These are phyloP conservation scores for Powellomyces hirtus DNA, from an alignment of 192 early-diverging fungal genomes.

Conservation along the genomic window DNA sequence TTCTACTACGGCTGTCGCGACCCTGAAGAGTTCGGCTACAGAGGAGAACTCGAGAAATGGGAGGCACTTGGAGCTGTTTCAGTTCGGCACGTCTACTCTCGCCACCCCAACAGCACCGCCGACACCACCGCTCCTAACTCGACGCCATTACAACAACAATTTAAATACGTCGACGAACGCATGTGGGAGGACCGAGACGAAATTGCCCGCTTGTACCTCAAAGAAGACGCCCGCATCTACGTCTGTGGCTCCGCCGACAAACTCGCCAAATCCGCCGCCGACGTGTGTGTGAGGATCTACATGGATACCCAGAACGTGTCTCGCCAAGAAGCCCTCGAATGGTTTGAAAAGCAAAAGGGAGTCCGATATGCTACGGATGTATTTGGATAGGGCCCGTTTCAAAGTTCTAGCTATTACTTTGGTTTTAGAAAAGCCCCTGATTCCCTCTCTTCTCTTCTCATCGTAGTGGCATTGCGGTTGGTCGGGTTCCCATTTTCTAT, in stretches of 20 bases:
- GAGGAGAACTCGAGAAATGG: background rate
- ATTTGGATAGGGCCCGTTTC: too few species aligned
- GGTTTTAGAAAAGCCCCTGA: too few species aligned
- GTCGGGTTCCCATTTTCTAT: too few species aligned
- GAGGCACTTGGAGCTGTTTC: background rate
- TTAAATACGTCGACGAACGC: background rate
- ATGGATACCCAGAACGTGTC: background rate
- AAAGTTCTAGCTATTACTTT: too few species aligned
- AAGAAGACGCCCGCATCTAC: background rate
- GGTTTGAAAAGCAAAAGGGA: background rate
- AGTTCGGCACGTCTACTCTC: background rate
- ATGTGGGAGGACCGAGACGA: conserved; percentile 1
- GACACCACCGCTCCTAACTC: background rate
- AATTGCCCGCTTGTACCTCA: too few species aligned
- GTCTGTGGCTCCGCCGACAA: background rate
- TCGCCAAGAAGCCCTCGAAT: background rate
- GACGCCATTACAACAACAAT: background rate
- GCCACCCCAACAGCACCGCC: background rate
- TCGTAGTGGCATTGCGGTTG: too few species aligned
- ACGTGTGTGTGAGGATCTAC: background rate
- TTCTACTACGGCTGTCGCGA: too few species aligned
- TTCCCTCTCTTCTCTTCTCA: too few species aligned
- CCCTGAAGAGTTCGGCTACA: background rate
- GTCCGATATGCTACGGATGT: background rate
- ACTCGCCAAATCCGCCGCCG: background rate